These are phyloP conservation scores for Cyamopsis tetragonoloba DNA, from an alignment of 306 rosid genomes.

Conservation along the genomic window DNA sequence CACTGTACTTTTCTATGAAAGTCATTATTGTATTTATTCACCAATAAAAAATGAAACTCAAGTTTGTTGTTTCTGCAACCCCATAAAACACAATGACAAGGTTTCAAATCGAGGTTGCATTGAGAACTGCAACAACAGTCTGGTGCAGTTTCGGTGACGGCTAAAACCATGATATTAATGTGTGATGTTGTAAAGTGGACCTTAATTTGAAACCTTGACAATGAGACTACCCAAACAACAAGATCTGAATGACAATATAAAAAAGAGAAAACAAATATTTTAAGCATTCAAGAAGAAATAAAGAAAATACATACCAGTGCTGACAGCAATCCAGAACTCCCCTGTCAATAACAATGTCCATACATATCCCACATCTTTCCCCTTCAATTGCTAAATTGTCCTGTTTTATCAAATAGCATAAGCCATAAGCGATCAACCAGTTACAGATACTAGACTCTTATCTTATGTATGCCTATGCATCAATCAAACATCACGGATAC, in stretches of 20 bases:
- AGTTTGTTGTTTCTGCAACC: not conserved
- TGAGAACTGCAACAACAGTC: no score
- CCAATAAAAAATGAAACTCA: not conserved
- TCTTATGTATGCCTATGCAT: not conserved
- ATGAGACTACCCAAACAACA: not conserved
- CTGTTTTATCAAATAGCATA: conserved; percentile 37
- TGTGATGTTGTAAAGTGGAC: no score
- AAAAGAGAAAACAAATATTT: not conserved
- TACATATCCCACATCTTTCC: conserved; percentile 91
- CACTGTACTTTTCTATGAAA: not conserved
- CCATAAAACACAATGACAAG: not conserved
- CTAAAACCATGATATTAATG: no score
- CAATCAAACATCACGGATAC: not conserved
- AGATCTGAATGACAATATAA: not conserved
- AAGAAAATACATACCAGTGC: conserved; percentile 63
- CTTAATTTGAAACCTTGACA: no score
- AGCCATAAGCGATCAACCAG: conserved; percentile 9
- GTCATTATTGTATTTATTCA: not conserved
- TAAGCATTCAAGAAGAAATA: conserved; percentile 4
- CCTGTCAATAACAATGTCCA: conserved; percentile 84
- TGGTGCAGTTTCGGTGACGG: no score
- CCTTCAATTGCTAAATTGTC: conserved; percentile 52
- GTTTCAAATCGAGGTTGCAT: no score
- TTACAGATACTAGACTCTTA: not conserved
- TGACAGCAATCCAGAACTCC: conserved; percentile 97